Evolutionary conservation across 495 filamentous ascomycete genomes (phyloP).

Genomic region (Neurospora tetrasperma): DNA sequence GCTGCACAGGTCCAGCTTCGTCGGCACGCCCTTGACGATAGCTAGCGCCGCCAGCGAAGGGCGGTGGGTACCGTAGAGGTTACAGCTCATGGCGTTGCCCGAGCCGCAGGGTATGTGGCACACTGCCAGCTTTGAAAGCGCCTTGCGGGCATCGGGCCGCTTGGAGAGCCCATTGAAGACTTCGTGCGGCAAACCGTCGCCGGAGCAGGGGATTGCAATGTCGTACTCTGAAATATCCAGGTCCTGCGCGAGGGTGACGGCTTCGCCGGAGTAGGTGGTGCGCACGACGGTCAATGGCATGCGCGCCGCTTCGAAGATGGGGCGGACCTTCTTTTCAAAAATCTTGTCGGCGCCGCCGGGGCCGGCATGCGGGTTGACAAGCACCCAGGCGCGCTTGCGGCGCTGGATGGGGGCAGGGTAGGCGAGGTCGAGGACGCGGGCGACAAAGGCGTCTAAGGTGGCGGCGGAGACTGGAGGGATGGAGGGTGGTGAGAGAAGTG

Average conservation of each 20-base stretch:
- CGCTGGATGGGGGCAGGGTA: slow-evolving; percentile 59
- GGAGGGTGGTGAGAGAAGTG: slow-evolving; percentile 54
- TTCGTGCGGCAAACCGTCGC: slow-evolving; percentile 85
- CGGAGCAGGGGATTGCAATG: slow-evolving; percentile 78
- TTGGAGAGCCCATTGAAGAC: slow-evolving; percentile 87
- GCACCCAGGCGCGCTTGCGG: slow-evolving; percentile 68
- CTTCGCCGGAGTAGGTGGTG: slow-evolving; percentile 67
- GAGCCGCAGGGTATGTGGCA: slow-evolving; percentile 86
- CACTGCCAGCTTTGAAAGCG: slow-evolving; percentile 70
- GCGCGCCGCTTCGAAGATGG: slow-evolving; percentile 72
- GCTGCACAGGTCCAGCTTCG: slow-evolving; percentile 74
- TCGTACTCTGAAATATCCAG: slow-evolving; percentile 76
- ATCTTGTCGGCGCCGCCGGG: slow-evolving; percentile 64
- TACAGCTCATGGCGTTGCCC: slow-evolving; percentile 90
- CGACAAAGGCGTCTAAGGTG: slow-evolving; percentile 32
- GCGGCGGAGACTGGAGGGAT: slow-evolving; percentile 33
- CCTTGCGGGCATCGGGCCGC: slow-evolving; percentile 60
- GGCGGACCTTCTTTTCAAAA: slow-evolving; percentile 67
- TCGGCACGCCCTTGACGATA: slow-evolving; percentile 75
- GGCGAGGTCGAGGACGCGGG: slow-evolving; percentile 51
- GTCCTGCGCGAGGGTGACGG: slow-evolving; percentile 63
- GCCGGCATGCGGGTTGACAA: slow-evolving; percentile 87
- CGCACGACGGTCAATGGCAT: slow-evolving; percentile 67
- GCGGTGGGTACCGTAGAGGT: slow-evolving; percentile 71
- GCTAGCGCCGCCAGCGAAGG: slow-evolving; percentile 66